Evolutionary conservation across 495 filamentous ascomycete genomes (phyloP), one percentile per base, ranked within the genome.

Genomic region (Aspergillus conjunctus): DNA sequence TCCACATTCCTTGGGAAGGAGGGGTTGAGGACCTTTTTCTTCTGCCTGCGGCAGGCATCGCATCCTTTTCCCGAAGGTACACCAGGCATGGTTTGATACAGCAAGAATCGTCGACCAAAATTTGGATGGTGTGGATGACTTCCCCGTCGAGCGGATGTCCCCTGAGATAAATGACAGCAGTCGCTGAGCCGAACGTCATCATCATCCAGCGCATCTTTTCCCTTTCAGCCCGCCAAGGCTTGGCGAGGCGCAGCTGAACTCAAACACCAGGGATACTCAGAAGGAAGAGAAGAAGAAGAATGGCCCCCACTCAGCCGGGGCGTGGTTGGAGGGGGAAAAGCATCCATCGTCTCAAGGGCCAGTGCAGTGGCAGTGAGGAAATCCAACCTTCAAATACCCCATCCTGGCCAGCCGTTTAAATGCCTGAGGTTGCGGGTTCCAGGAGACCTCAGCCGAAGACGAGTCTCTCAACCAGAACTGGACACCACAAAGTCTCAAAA

Each of bases 1-100:
- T 26, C 26, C 26, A 26, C 26, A 26, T 2, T 26, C 26, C n/a
- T n/a, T n/a, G n/a, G n/a, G n/a, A n/a, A n/a, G n/a, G n/a, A n/a
- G n/a, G n/a, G n/a, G n/a, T n/a, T n/a, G n/a, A n/a, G n/a, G n/a
- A 82, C 81, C 74, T 82, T 82, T 67, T 84, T 83, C 72, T 82
- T 84, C 56, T 77, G 75, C 51, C 77, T 75, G 31, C 80, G 78
- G 63, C 80, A 84, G 7, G 65, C 74, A 31, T 82, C 76, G 58
- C 81, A 84, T 22, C 75, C 79, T 58, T 73, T 73, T 31, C 78
- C 74, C 6, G 76, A 73, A 10, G 78, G 78, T 14, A 83, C 80
- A 7, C 81, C 81, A 0, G 80, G 80, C 81, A 84, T 84, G 4
- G 49, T 55, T 15, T 48, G 22, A 14, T 30, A 17, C 4, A 48